Conservation (phyloP, 78 protist genomes). For the Diacronema lutheri region DNA sequence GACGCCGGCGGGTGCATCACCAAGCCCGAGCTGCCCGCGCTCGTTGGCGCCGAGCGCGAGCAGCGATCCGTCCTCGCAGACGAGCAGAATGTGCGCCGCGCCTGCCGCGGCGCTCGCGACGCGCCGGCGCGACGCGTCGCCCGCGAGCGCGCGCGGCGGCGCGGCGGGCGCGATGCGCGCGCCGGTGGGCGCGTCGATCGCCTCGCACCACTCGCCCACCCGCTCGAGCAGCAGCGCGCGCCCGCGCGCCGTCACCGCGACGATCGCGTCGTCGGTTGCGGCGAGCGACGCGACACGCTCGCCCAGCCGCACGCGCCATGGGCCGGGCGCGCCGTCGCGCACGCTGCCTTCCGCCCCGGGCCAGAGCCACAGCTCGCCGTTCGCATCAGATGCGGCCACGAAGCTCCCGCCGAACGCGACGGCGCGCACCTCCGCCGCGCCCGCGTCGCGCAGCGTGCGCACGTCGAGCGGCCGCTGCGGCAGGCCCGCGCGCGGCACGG, state of each 20-base stretch:
- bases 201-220: background rate
- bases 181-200: background rate
- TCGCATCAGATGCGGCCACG: background rate
- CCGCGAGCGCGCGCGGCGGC: background rate
- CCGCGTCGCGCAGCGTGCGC: no score
- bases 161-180: background rate
- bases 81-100: background rate
- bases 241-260: background rate
- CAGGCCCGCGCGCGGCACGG: no score
- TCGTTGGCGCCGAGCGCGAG: background rate
- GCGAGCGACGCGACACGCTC: background rate
- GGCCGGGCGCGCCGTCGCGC: background rate
- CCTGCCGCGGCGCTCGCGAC: background rate
- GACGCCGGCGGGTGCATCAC: background rate
- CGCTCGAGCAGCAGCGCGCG: background rate
- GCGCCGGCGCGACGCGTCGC: background rate
- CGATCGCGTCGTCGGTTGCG: background rate
- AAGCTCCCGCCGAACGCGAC: background rate
- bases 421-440: background rate
- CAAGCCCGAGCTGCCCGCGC: slow-evolving; percentile 10
- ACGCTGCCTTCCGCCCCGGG: background rate
- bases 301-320: no score
- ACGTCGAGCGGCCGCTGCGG: no score
- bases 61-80: background rate
- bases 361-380: slow-evolving; percentile 1